Base-by-base conservation (phyloP, 2,329 filamentous ascomycete species). In the Monilinia vaccinii-corymbosi region DNA sequence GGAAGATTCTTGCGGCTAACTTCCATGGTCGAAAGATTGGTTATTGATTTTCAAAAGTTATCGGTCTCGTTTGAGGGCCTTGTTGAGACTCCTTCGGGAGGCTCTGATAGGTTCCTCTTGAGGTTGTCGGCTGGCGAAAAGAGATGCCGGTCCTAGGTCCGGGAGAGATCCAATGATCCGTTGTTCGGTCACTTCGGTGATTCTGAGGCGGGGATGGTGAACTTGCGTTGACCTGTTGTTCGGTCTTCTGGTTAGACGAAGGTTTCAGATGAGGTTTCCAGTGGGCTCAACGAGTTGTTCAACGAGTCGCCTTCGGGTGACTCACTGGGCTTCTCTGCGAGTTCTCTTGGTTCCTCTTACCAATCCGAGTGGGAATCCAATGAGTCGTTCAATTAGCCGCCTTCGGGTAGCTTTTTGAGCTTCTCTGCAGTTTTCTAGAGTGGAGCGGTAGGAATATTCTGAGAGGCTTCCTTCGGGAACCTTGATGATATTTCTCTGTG, bases 211-310 rank as follows among this genome's bases (percentile, higher is more conserved):
- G 38, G 51, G 51, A 55, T 44, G 51, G 38, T 55, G 51, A 55
- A 55, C 51, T 55, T 55, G 51, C 51, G 38, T 44, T 55, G 28
- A 55, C 51, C 51, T 55, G 51, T 44, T 55, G 51, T 34, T 55
- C 51, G 40, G 38, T 55, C 51, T 55, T 55, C 38, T 45, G 25
- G 13, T 44, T 8, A 21, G 28, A 23, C 51, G 28, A 55, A 44
- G n/a, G 51, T 34, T 44, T 11, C 38, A 55, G 51, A 45, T 34
- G 51, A 55, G 38, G 51, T 44, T 34, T 42, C 38, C 25, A 32
- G 38, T 44, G 51, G 4, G 9, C 51, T 55, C n/a, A 53, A 53
- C 1, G 38, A 45, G 38, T 34, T 21, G 25, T 34, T 23, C n/a
- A 14, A n/a, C 8, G 51, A 5, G 51, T 44, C n/a, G 9, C 51